Evolutionary conservation across 208 protist genomes (phyloP), one percentile per base, ranked within the genome.

Genomic region (Ichthyophonus hoferi): DNA sequence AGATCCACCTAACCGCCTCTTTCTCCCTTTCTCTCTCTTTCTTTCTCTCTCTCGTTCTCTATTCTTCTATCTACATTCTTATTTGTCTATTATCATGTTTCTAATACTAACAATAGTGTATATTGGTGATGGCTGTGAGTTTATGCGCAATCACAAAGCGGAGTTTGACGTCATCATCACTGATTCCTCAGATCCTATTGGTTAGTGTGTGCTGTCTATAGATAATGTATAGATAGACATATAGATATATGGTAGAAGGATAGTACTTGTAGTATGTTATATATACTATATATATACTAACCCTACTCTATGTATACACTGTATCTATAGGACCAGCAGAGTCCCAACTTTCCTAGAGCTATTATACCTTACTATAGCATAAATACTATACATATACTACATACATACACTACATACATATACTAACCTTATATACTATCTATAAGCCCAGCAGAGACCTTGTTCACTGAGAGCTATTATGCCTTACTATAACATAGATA

Each of bases 91-190:
- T n/a, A n/a, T n/a, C n/a, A n/a, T n/a, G n/a, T n/a, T n/a, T n/a
- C n/a, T n/a, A n/a, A n/a, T n/a, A n/a, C n/a, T n/a, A n/a, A n/a
- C n/a, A n/a, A n/a, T n/a, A 38, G 86, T 95, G 3, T 88, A 92
- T 42, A 87, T 94, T 83, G 93, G 92, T 12, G 94, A 95, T 58
- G 94, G 94, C 76, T 81, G 93, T 33, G 88, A 94, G 79, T 95
- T 94, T 88, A 90, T 95, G 83, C 42, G 87, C 37, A 39, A 94
- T 39, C 79, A 90, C 81, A 81, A 92, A 58, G 87, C 87, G 58
- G 7, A 90, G 40, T 95, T 94, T 79, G 94, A 95, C 81, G 90
- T 95, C 12, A 94, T 95, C 82, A 95, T 95, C 85, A 94, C 93
- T 39, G 94, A 95, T 82, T 94, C 92, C 0, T 94, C 93, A 0